Percentiles rank a stretch among this genome's conserved stretches.
Evolutionary conservation across 2,329 filamentous ascomycete species (phyloP).

Genomic region (Xylariomycetidae sp.): DNA sequence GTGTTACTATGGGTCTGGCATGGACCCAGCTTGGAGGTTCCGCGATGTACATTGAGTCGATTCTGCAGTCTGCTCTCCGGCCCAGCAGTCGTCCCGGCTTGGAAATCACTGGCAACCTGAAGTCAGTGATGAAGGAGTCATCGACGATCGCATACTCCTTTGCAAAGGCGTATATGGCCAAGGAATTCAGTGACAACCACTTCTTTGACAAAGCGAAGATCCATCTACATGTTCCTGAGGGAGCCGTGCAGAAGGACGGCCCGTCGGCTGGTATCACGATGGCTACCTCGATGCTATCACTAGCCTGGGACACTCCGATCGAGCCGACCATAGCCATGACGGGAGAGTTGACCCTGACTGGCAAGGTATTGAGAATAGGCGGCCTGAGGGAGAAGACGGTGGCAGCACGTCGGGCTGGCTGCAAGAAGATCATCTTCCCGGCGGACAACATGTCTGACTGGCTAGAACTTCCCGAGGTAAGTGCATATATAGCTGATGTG

Average conservation of each 20-base stretch:
- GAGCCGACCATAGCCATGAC: slow-evolving; percentile 94
- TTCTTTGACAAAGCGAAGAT: slow-evolving; percentile 96
- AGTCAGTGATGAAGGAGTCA: slow-evolving; percentile 97
- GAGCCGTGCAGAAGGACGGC: slow-evolving; percentile 91
- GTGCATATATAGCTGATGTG: too few relatives aligned
- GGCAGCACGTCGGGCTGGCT: slow-evolving; percentile 84
- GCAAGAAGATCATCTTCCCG: slow-evolving; percentile 90
- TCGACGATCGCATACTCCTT: slow-evolving; percentile 94
- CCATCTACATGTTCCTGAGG: slow-evolving; percentile 94
- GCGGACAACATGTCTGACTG: slow-evolving; percentile 94
- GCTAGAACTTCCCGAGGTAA: slow-evolving; percentile 91
- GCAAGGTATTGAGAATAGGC: slow-evolving; percentile 92
- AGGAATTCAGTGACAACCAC: slow-evolving; percentile 78
- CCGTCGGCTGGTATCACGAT: slow-evolving; percentile 94
- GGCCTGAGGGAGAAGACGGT: slow-evolving; percentile 96
- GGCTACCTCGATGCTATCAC: slow-evolving; percentile 84
- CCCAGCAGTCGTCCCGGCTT: slow-evolving; percentile 69
- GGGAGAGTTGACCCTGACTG: slow-evolving; percentile 91
- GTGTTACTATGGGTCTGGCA: slow-evolving; percentile 94
- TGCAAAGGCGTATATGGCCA: slow-evolving; percentile 81
- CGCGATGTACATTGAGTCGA: slow-evolving; percentile 95
- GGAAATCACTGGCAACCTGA: slow-evolving; percentile 90
- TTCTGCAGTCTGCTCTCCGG: slow-evolving; percentile 76
- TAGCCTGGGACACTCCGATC: slow-evolving; percentile 73
- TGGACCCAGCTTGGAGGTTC: slow-evolving; percentile 98